A percentile compares a stretch with the other conserved stretches of the same genome.
phyloP scores from a whole-genome alignment of 2,329 filamentous ascomycete species.

The Xylaria hypoxylon region DNA sequence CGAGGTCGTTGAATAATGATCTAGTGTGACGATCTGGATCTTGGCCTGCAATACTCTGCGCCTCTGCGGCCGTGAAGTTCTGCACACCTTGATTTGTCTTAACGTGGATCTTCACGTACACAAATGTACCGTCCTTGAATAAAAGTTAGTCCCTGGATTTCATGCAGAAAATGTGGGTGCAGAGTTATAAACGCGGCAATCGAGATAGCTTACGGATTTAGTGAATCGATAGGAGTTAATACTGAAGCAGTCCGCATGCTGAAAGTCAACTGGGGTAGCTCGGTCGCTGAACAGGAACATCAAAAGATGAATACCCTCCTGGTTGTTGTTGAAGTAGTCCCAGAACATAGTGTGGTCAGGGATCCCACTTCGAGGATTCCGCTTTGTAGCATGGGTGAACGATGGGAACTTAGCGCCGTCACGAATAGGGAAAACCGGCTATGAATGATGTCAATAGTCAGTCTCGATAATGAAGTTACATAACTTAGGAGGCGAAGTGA shows the following conservation, averaged over 20 bases:
- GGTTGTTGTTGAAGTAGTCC: conserved; percentile 54
- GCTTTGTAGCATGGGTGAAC: conserved; percentile 43
- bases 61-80: conserved; percentile 57
- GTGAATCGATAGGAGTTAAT: conserved; percentile 63
- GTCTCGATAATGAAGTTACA: not conserved
- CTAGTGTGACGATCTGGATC: conserved; percentile 63
- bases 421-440: conserved; percentile 45
- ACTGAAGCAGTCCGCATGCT: conserved; percentile 60
- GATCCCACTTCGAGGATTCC: conserved; percentile 40
- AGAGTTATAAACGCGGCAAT: not conserved
- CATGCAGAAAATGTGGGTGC: conserved; percentile 54
- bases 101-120: conserved; percentile 55
- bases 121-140: conserved; percentile 33
- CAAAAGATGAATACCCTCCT: conserved; percentile 62
- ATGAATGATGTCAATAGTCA: conserved; percentile 9
- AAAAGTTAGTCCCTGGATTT: conserved; percentile 57
- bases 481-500: no score
- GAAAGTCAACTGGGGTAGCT: conserved; percentile 60
- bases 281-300: conserved; percentile 65
- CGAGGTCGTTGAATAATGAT: conserved; percentile 57
- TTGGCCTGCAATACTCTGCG: conserved; percentile 51
- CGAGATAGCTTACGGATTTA: conserved; percentile 45
- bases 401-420: conserved; percentile 45
- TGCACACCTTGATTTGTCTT: conserved; percentile 60
- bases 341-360: conserved; percentile 45